A percentile compares a stretch with the other conserved stretches of the same genome.
Conservation (phyloP, 192 early-diverging fungal species). For the Linnemannia schmuckeri region DNA sequence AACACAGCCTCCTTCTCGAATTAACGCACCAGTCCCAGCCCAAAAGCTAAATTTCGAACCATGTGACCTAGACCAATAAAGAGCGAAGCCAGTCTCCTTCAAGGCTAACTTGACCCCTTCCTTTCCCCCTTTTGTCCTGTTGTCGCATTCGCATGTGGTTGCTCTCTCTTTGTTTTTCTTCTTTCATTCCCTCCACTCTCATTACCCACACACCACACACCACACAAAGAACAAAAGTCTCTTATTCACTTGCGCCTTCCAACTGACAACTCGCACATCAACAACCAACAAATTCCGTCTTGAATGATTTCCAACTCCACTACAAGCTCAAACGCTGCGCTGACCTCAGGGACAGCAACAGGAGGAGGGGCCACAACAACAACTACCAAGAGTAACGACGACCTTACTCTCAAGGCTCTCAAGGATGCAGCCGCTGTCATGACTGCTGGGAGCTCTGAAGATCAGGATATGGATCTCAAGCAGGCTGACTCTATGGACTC, state of each 20-base stretch:
- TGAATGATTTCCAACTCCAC: conserved; percentile 26
- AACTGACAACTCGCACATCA: not conserved
- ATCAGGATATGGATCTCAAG: not conserved
- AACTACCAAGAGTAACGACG: not conserved
- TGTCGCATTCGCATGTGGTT: not conserved
- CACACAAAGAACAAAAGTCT: not conserved
- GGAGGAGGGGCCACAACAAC: too few relatives aligned
- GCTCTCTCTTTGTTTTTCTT: not conserved
- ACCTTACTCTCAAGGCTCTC: not conserved
- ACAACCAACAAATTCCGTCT: not conserved
- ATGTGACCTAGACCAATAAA: conserved; percentile 5
- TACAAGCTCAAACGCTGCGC: not conserved
- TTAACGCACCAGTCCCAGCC: not conserved
- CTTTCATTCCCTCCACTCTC: not conserved
- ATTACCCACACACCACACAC: not conserved
- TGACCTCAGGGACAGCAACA: conserved; percentile 6
- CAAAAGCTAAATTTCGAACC: not conserved
- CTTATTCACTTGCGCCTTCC: not conserved
- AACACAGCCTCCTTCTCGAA: not conserved
- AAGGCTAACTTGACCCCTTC: not conserved
- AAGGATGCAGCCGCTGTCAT: not conserved
- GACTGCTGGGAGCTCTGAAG: not conserved
- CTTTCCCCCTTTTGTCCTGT: not conserved
- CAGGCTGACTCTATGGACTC: not conserved
- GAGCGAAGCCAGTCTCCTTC: not conserved